Percentiles rank a stretch among this genome's conserved stretches.
These are phyloP conservation scores for Penicillium occitanis DNA, from an alignment of 2,329 filamentous ascomycete genomes.

Conservation along the genomic window DNA sequence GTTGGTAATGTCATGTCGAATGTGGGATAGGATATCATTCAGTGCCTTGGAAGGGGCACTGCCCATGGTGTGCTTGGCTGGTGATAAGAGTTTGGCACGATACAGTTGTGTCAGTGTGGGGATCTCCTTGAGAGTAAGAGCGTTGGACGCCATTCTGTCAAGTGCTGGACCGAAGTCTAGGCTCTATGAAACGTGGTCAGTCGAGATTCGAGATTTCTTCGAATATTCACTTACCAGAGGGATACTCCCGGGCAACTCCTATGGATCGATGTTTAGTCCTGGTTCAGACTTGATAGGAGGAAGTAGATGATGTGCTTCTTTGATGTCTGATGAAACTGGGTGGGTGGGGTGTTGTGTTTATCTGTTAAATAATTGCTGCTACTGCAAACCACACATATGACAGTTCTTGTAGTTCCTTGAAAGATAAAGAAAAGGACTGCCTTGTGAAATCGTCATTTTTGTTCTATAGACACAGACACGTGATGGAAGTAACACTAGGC, in stretches of 20 bases:
- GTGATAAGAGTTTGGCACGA: constrained; percentile 52
- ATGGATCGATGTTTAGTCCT: not conserved
- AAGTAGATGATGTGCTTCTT: not conserved
- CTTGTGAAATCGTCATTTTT: not conserved
- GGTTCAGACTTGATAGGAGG: not conserved
- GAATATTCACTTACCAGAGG: not conserved
- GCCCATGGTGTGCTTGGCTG: constrained; percentile 28
- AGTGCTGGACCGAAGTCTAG: not conserved
- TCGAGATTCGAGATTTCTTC: not conserved
- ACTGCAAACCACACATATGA: not conserved
- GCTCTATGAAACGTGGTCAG: not conserved
- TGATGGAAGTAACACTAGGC: not conserved
- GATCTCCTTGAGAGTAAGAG: constrained; percentile 36
- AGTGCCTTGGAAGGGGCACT: constrained; percentile 52
- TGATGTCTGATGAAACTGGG: not conserved
- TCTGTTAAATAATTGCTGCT: too few species aligned
- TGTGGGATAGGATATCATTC: constrained; percentile 59
- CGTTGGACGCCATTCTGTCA: constrained; percentile 13
- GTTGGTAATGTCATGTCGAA: constrained; percentile 77
- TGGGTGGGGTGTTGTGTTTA: not conserved
- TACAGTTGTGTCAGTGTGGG: constrained; percentile 62
- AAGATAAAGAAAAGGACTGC: not conserved
- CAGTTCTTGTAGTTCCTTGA: not conserved
- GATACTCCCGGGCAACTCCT: not conserved
- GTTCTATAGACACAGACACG: not conserved